A percentile compares a stretch with the other conserved stretches of the same genome.
Conservation (phyloP, 352 stramenopile genomes). For the Halophytophthora batemanensis region DNA sequence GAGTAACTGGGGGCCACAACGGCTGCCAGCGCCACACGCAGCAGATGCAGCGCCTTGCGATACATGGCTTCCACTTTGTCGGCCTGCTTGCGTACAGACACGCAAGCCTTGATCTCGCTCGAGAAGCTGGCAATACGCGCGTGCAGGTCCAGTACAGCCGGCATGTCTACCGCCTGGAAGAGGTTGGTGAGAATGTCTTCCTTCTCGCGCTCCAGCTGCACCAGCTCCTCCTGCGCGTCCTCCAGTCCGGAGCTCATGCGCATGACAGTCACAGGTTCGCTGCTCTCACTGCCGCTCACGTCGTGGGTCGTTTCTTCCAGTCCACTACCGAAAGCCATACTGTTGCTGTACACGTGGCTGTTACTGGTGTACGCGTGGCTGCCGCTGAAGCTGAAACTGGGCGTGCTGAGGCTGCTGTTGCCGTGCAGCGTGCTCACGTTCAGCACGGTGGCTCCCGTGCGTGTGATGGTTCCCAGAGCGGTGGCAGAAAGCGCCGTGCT, state of each 20-base stretch:
- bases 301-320: constrained; percentile 25
- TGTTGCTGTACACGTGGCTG: constrained; percentile 18
- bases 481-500: constrained; percentile 61
- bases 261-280: constrained; percentile 18
- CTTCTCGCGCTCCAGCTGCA: constrained; percentile 63
- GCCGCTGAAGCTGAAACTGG: constrained; percentile 10
- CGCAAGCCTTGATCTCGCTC: constrained; percentile 75
- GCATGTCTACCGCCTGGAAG: constrained; percentile 52
- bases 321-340: constrained; percentile 9
- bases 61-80: constrained; percentile 69
- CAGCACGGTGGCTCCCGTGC: constrained; percentile 25
- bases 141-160: constrained; percentile 69
- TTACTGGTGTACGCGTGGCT: too few species aligned
- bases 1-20: constrained; percentile 74
- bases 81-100: constrained; percentile 74
- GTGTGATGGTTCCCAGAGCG: constrained; percentile 43
- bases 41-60: constrained; percentile 66
- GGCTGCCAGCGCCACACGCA: constrained; percentile 65
- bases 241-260: constrained; percentile 32
- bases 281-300: constrained; percentile 32
- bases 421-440: constrained; percentile 34
- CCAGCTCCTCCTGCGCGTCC: constrained; percentile 57
- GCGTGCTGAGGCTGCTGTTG: constrained; percentile 2
- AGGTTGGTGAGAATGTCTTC: constrained; percentile 69
- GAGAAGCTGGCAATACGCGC: constrained; percentile 67